phyloP scores from a whole-genome alignment of 164 flowering plant species.

The Vitis labrusca region DNA sequence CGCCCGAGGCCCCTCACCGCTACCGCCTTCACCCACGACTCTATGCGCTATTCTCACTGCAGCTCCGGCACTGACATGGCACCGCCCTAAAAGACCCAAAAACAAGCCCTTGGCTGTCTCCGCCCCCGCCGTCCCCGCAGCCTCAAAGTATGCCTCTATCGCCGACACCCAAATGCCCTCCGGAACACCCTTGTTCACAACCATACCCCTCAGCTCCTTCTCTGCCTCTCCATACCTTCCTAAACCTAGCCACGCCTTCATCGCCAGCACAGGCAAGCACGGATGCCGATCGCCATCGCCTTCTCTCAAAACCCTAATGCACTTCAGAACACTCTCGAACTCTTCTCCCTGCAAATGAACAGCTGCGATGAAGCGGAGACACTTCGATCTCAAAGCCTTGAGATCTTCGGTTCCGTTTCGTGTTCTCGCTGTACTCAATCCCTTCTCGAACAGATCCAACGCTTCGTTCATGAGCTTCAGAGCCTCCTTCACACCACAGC shows the following conservation, averaged over 20 bases:
- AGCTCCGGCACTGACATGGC: conserved; percentile 74
- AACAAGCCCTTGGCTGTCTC: conserved; percentile 79
- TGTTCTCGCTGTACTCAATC: conserved; percentile 42
- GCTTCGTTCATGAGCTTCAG: conserved; percentile 84
- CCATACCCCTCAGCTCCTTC: conserved; percentile 87
- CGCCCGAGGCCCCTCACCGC: conserved; percentile 38
- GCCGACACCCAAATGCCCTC: conserved; percentile 90
- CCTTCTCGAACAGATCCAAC: conserved; percentile 78
- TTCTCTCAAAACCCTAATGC: conserved; percentile 81
- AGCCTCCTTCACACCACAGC: conserved; percentile 39
- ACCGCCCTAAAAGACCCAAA: conserved; percentile 70
- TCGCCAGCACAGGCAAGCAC: conserved; percentile 73
- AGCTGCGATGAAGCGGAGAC: conserved; percentile 83
- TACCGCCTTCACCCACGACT: conserved; percentile 41
- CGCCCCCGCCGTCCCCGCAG: conserved; percentile 73
- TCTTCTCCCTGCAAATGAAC: conserved; percentile 79
- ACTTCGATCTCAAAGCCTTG: conserved; percentile 48
- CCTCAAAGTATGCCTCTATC: conserved; percentile 73
- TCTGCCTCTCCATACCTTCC: conserved; percentile 80
- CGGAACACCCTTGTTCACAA: conserved; percentile 67
- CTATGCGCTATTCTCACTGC: conserved; percentile 68
- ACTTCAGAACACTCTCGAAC: conserved; percentile 84
- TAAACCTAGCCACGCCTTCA: conserved; percentile 92
- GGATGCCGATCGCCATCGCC: conserved; percentile 55
- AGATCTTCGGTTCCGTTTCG: conserved; percentile 44